Percentiles rank a stretch among this genome's conserved stretches.
These are phyloP conservation scores for Epichloe typhina DNA, from an alignment of 2,329 filamentous ascomycete species.

Conservation along the genomic window DNA sequence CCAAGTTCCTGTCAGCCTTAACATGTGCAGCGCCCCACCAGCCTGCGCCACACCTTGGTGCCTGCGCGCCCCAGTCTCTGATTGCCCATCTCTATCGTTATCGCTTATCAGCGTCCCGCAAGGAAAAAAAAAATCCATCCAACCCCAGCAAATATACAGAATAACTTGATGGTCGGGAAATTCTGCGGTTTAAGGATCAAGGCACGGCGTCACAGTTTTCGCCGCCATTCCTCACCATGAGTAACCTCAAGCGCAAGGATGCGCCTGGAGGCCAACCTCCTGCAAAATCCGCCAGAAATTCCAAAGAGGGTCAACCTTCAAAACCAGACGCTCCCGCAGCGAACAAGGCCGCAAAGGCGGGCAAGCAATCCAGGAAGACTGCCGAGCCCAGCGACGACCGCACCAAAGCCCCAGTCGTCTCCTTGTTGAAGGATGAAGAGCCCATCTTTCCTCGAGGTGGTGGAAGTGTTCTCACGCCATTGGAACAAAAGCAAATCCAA, in stretches of 20 bases:
- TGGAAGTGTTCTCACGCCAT: conserved; percentile 74
- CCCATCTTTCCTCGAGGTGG: conserved; percentile 86
- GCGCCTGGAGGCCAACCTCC: conserved; percentile 37
- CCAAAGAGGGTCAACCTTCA: conserved; percentile 32
- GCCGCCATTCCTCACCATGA: conserved; percentile 28
- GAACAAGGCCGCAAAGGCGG: conserved; percentile 12
- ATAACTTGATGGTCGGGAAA: conserved; percentile 9
- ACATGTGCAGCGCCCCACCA: background rate
- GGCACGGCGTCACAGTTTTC: background rate
- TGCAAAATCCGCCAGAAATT: conserved; percentile 34
- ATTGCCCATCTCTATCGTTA: conserved; percentile 5
- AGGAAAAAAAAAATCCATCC: conserved; percentile 4
- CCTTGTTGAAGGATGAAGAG: conserved; percentile 61
- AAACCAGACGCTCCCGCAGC: conserved; percentile 27
- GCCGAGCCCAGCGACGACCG: conserved; percentile 13
- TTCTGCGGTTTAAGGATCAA: conserved; percentile 3
- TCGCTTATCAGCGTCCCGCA: conserved; percentile 18
- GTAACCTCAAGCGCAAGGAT: conserved; percentile 45
- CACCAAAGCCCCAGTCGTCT: conserved; percentile 25
- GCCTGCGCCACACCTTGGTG: conserved; percentile 4
- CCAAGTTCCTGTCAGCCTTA: no score
- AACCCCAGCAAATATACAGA: background rate
- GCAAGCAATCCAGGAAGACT: conserved; percentile 19
- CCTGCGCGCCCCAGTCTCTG: background rate
- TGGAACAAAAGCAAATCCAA: conserved; percentile 94